Conservation (phyloP, 345 rosid genomes). For the Punica granatum region DNA sequence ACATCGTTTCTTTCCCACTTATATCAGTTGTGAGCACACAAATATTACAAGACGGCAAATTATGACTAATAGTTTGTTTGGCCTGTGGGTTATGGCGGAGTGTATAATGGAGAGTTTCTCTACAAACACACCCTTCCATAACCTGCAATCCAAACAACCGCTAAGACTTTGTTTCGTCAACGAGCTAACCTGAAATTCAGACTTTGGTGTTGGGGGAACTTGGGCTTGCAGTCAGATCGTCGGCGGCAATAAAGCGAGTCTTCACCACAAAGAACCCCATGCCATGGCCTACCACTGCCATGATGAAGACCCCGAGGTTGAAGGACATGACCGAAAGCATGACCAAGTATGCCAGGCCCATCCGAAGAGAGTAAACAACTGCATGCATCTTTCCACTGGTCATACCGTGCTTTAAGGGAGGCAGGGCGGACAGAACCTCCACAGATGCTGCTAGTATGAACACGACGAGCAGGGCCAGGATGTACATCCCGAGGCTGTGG, state of each 20-base stretch:
- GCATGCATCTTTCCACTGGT: constrained; percentile 12
- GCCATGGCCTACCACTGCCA: constrained; percentile 13
- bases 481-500: constrained; percentile 24
- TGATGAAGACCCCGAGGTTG: constrained; percentile 19
- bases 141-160: too few relatives aligned
- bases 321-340: constrained; percentile 24
- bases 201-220: background rate
- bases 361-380: constrained; percentile 3
- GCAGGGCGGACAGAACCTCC: constrained; percentile 23
- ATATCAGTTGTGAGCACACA: too few relatives aligned
- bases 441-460: constrained; percentile 18
- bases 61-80: too few relatives aligned
- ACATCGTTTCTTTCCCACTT: too few relatives aligned
- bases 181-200: background rate
- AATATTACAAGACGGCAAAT: too few relatives aligned
- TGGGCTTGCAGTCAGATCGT: background rate
- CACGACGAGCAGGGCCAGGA: constrained; percentile 23
- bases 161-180: background rate
- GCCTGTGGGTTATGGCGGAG: too few relatives aligned
- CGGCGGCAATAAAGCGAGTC: background rate
- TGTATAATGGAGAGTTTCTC: too few relatives aligned
- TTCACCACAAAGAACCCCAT: constrained; percentile 12
- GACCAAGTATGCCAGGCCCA: constrained; percentile 15
- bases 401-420: background rate
- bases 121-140: too few relatives aligned